Percentiles rank a stretch among this genome's conserved stretches.
phyloP scores from a whole-genome alignment of 2,329 filamentous ascomycete species.

The Ceratocystis huliohia region DNA sequence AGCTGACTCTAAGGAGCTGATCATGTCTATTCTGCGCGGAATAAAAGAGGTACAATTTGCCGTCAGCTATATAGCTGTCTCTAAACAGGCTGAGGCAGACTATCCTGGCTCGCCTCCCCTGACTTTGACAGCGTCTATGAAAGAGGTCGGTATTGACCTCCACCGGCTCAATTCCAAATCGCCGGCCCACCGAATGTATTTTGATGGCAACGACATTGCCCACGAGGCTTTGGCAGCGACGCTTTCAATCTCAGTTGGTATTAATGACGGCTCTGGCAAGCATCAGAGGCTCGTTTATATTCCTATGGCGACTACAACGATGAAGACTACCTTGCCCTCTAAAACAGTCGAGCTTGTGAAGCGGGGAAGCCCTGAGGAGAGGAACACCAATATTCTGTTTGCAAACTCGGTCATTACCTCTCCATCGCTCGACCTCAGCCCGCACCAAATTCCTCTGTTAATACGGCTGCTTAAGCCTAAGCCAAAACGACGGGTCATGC shows the following conservation, averaged over 20 bases:
- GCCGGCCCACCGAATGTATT: constrained; percentile 96
- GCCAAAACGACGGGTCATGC: constrained; percentile 12
- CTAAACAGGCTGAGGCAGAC: constrained; percentile 60
- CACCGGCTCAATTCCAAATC: constrained; percentile 85
- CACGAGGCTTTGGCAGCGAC: constrained; percentile 89
- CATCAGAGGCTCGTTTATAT: constrained; percentile 83
- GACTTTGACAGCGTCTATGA: constrained; percentile 65
- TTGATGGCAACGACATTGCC: constrained; percentile 79
- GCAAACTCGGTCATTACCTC: constrained; percentile 94
- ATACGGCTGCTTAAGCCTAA: constrained; percentile 58
- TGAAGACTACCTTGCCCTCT: constrained; percentile 86
- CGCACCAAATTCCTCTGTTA: constrained; percentile 77
- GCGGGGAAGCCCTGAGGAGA: constrained; percentile 60
- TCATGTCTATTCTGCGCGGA: constrained; percentile 76
- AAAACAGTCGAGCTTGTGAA: constrained; percentile 77
- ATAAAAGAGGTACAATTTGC: constrained; percentile 96
- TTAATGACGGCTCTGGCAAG: constrained; percentile 79
- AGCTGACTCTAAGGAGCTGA: constrained; percentile 84
- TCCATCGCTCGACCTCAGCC: constrained; percentile 83
- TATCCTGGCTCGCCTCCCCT: constrained; percentile 61
- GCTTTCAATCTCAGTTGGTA: constrained; percentile 78
- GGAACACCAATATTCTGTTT: constrained; percentile 91
- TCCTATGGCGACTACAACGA: constrained; percentile 90
- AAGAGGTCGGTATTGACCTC: constrained; percentile 87
- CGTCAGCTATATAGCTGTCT: constrained; percentile 77